Percentiles rank a stretch among this genome's conserved stretches.
Conservation (phyloP, 257 asterid genomes). For the Dorcoceras hygrometricum region DNA sequence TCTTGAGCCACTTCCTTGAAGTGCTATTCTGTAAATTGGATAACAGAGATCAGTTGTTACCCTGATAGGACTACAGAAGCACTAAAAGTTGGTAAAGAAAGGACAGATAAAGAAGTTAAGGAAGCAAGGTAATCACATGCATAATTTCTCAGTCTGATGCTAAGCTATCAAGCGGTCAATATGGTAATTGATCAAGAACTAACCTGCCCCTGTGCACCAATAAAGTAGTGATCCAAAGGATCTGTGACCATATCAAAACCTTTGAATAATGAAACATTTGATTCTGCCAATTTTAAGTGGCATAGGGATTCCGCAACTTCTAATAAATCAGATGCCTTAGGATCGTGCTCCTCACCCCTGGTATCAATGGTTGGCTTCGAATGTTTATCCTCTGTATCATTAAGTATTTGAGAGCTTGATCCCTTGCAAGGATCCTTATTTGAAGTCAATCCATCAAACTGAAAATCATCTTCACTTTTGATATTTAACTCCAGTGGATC, state of each 20-base stretch:
- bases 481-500: slow-evolving; percentile 44
- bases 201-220: slow-evolving; percentile 67
- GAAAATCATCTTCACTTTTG: slow-evolving; percentile 59
- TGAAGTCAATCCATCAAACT: slow-evolving; percentile 34
- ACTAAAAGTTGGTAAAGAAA: slow-evolving; percentile 9
- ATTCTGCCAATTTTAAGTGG: slow-evolving; percentile 38
- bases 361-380: slow-evolving; percentile 35
- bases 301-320: slow-evolving; percentile 50
- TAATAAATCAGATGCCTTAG: slow-evolving; percentile 39
- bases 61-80: neutral
- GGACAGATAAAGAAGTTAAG: slow-evolving; percentile 4
- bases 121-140: slow-evolving; percentile 7
- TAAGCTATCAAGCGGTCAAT: neutral
- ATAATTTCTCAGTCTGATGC: slow-evolving; percentile 13
- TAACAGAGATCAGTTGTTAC: neutral
- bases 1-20: slow-evolving; percentile 94
- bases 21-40: slow-evolving; percentile 60
- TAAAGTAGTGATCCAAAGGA: slow-evolving; percentile 80
- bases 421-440: slow-evolving; percentile 38
- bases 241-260: slow-evolving; percentile 79
- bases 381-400: slow-evolving; percentile 36
- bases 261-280: slow-evolving; percentile 53
- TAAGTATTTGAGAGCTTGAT: slow-evolving; percentile 48
- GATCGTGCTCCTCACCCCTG: slow-evolving; percentile 40
- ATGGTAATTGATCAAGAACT: slow-evolving; percentile 24